Percentiles rank a stretch among this genome's conserved stretches.
These are phyloP conservation scores for Podila epigama DNA, from an alignment of 192 early-diverging fungal species.

Conservation along the genomic window DNA sequence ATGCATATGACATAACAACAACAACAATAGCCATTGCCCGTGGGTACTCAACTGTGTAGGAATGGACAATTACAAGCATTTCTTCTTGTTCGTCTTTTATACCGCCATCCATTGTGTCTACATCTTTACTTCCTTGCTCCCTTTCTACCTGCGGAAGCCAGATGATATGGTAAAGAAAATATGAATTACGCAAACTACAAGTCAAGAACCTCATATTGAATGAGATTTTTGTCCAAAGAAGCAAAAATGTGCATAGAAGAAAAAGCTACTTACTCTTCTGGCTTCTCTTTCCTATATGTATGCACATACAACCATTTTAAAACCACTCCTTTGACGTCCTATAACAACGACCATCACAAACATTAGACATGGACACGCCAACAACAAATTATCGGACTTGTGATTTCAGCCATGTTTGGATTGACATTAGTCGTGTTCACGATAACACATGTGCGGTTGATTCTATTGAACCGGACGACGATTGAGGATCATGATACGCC, in stretches of 20 bases:
- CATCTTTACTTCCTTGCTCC: slow-evolving; percentile 42
- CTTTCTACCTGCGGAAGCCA: slow-evolving; percentile 23
- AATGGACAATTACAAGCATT: slow-evolving; percentile 64
- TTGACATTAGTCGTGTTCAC: slow-evolving; percentile 53
- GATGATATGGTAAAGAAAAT: slow-evolving; percentile 16
- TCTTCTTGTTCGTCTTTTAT: slow-evolving; percentile 59
- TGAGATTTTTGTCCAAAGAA: neutral
- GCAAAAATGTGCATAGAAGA: no score
- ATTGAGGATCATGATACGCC: slow-evolving; percentile 55
- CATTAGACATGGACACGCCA: slow-evolving; percentile 35
- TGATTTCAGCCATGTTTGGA: slow-evolving; percentile 49
- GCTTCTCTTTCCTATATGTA: no score
- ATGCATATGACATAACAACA: slow-evolving; percentile 29
- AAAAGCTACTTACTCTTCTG: no score
- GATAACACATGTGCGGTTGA: slow-evolving; percentile 51
- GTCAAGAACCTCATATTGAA: neutral
- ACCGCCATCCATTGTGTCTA: slow-evolving; percentile 55
- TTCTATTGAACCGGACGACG: slow-evolving; percentile 55
- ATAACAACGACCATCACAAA: no score
- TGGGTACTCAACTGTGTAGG: slow-evolving; percentile 63
- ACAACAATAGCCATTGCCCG: slow-evolving; percentile 19
- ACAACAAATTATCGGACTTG: slow-evolving; percentile 18
- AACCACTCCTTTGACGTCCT: neutral
- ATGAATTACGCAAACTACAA: slow-evolving; percentile 1
- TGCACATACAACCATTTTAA: no score